These are phyloP conservation scores for Corynespora cassiicola DNA, from an alignment of 2,329 filamentous ascomycete genomes.

Conservation along the genomic window DNA sequence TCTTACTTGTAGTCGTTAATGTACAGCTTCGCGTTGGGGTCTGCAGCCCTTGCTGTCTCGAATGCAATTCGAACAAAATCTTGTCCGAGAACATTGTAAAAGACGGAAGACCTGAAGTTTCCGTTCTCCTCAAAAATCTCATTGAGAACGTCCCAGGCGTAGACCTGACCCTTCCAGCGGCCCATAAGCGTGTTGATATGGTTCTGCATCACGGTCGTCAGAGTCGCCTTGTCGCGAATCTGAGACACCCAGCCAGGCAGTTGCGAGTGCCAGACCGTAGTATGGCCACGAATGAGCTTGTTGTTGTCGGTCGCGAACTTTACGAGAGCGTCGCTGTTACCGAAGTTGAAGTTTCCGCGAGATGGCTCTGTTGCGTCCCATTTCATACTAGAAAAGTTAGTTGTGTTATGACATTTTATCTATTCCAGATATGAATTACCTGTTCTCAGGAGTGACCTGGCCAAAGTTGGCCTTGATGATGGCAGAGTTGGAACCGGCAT, in stretches of 20 bases:
- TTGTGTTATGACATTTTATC: background rate
- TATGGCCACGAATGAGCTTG: slow-evolving; percentile 70
- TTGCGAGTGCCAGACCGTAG: slow-evolving; percentile 67
- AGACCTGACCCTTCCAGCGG: slow-evolving; percentile 70
- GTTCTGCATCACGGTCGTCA: slow-evolving; percentile 66
- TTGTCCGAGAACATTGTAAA: slow-evolving; percentile 73
- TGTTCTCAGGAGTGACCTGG: slow-evolving; percentile 71
- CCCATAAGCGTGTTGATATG: slow-evolving; percentile 66
- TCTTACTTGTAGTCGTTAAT: slow-evolving; percentile 71
- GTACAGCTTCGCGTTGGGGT: slow-evolving; percentile 73
- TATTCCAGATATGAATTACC: slow-evolving; percentile 19
- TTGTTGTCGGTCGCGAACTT: slow-evolving; percentile 65
- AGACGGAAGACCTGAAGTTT: slow-evolving; percentile 65
- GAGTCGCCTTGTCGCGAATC: slow-evolving; percentile 59
- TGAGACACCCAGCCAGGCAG: slow-evolving; percentile 63
- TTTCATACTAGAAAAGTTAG: slow-evolving; percentile 62
- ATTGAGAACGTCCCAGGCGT: slow-evolving; percentile 70
- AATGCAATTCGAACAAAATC: slow-evolving; percentile 77
- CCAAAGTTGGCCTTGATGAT: slow-evolving; percentile 70
- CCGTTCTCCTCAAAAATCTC: slow-evolving; percentile 71
- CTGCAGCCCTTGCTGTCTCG: slow-evolving; percentile 69
- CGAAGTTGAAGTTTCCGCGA: slow-evolving; percentile 56
- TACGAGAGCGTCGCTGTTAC: slow-evolving; percentile 62
- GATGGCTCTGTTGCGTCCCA: slow-evolving; percentile 65
- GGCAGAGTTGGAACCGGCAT: slow-evolving; percentile 57